These are phyloP conservation scores for Golubevia pallescens DNA, from an alignment of 1,284 basidiomycete species.

Conservation along the genomic window DNA sequence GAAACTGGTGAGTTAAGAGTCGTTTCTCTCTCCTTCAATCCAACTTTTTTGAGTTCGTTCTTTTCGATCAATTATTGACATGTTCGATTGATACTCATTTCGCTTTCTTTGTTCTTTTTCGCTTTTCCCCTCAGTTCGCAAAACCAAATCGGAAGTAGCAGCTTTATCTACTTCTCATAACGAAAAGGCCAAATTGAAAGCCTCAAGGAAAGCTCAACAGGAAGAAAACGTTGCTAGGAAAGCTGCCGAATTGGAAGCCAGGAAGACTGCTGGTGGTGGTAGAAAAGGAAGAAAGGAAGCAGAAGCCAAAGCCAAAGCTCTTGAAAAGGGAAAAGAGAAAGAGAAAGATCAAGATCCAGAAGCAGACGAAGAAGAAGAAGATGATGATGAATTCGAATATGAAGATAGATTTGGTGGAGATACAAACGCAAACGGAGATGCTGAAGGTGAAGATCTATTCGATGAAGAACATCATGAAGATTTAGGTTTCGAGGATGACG, in stretches of 20 bases:
- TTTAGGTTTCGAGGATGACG: constrained; percentile 48
- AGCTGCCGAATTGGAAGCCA: constrained; percentile 1
- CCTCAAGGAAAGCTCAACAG: constrained; percentile 81
- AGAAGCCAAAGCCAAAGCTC: constrained; percentile 25
- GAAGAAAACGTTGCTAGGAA: constrained; percentile 84
- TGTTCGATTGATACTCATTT: not conserved
- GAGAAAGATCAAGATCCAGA: constrained; percentile 74
- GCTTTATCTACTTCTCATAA: constrained; percentile 76
- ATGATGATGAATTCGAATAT: constrained; percentile 65
- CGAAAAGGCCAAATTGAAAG: constrained; percentile 75
- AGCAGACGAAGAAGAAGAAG: constrained; percentile 69
- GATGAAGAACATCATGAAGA: constrained; percentile 13
- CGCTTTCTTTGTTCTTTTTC: not conserved
- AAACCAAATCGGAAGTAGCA: constrained; percentile 67
- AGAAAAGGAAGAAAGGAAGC: constrained; percentile 37
- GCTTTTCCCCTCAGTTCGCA: constrained; percentile 48
- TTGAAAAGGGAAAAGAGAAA: constrained; percentile 68
- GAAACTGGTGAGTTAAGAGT: constrained; percentile 74
- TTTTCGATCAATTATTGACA: not conserved
- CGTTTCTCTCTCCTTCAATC: constrained; percentile 2
- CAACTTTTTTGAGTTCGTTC: constrained; percentile 6
- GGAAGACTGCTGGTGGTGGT: not conserved
- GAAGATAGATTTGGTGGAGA: constrained; percentile 34
- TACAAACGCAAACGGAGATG: constrained; percentile 37
- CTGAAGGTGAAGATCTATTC: constrained; percentile 33